Percentiles rank a stretch among this genome's conserved stretches.
phyloP scores from a whole-genome alignment of 2,329 filamentous ascomycete species.

The Xylaria digitata region DNA sequence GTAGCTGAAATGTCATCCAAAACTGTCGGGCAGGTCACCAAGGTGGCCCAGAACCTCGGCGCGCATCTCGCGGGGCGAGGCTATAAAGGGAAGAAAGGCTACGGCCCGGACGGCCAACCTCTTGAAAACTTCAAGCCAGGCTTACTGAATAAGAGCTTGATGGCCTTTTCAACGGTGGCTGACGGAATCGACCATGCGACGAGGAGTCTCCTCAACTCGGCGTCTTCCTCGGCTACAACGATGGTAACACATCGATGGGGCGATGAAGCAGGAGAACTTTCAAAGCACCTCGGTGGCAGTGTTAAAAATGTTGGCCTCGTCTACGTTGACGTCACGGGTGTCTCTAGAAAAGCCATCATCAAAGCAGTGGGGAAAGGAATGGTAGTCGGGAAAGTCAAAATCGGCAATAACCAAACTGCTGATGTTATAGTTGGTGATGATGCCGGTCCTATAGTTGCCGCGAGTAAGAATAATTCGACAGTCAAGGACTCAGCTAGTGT shows the following conservation, averaged over 20 bases:
- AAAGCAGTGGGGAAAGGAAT: conserved; percentile 98
- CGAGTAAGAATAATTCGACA: conserved; percentile 36
- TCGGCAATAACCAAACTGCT: conserved; percentile 67
- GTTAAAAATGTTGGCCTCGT: conserved; percentile 97
- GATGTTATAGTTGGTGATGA: conserved; percentile 75
- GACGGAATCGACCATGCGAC: conserved; percentile 93
- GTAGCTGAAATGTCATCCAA: conserved; percentile 85
- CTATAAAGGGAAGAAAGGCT: conserved; percentile 65
- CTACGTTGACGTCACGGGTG: conserved; percentile 95
- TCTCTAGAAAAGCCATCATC: conserved; percentile 87
- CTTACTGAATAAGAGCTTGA: conserved; percentile 92
- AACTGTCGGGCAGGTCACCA: conserved; percentile 85
- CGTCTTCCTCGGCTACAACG: conserved; percentile 81
- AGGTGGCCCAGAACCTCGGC: conserved; percentile 89
- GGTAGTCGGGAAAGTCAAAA: conserved; percentile 85
- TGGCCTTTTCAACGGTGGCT: conserved; percentile 93
- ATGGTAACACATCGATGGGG: conserved; percentile 94
- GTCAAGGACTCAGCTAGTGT: conserved; percentile 40
- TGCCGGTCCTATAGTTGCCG: conserved; percentile 52
- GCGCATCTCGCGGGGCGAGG: conserved; percentile 77
- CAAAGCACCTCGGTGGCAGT: conserved; percentile 80
- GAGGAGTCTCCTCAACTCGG: conserved; percentile 78
- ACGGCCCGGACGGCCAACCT: conserved; percentile 76
- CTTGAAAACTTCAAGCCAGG: conserved; percentile 83
- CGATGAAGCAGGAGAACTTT: conserved; percentile 81